Base-by-base conservation (phyloP, 2,329 filamentous ascomycete genomes). In the Xylogone sp. region DNA sequence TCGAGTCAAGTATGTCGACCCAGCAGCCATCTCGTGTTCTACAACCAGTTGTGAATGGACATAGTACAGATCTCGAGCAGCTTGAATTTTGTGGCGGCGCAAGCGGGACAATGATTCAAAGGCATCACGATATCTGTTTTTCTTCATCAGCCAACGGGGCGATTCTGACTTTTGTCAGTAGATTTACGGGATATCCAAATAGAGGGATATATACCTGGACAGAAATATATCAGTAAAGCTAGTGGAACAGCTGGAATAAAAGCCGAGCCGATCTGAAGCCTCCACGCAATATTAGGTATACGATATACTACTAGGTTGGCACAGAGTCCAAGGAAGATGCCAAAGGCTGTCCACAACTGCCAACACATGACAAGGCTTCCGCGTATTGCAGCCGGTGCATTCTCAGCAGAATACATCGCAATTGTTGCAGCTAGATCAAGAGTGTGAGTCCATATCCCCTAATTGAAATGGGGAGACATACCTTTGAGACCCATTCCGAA, bases 401-500 rank as follows among this genome's bases (percentile, higher is more conserved):
- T 81, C 59, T 82, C 79, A 1, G 79, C 78, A 18, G 77, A 75
- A 57, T 76, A 82, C 22, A 92, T 84, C 0, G 88, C 88, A 1
- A 90, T 86, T 45, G 76, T 81, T 0, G 75, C 75, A n/a, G n/a
- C n/a, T n/a, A n/a, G n/a, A n/a, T 27, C 5, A 27, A 10, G 24
- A 27, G 24, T 10, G 24, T 27, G 5, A 27, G 24, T 6, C 24
- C 24, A 27, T 27, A 27, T 27, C 6, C 24, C 24, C 24, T 27
- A 27, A 10, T n/a, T 27, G 24, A 27, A 27, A 27, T 27, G 10
- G 24, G 10, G 24, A 27, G 10, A 27, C 24, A 27, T 27, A 19
- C 83, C 83, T 64, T 91, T 91, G 16, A 86, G 77, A 22, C 88
- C 88, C 72, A 92, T 90, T 1, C 86, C 88, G 44, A 94, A 81